Base-by-base conservation (phyloP, 2,329 filamentous ascomycete genomes). In the Dactylellina drechsleri region DNA sequence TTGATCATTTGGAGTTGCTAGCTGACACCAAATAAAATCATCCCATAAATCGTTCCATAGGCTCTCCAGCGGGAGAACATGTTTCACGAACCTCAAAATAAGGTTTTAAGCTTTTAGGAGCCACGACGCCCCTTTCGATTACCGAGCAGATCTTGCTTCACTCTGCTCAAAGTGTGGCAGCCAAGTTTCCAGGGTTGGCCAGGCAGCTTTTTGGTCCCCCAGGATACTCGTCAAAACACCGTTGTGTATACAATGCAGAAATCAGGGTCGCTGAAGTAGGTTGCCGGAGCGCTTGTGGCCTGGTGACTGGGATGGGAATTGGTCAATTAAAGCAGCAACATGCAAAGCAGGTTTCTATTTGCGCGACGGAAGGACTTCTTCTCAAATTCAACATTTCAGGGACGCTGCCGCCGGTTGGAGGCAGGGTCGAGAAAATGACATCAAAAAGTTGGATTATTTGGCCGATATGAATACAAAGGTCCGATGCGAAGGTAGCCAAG, bases 101-200 rank as follows among this genome's bases (percentile, higher is more conserved):
- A 75, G 47, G 71, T 75, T 75, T 74, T 68, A 68, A 68, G 59
- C 50, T 60, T 75, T 68, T 54, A 2, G 13, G 20, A 65, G 50
- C 58, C 54, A 50, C n/a, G 5, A 65, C 18, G 60, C 67, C 61
- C 56, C 61, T 16, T 49, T 36, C 31, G 71, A 75, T 75, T 75
- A 65, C 71, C 71, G 71, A 75, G 71, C 12, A 49, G 71, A 75
- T 75, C 71, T 68, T 74, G 70, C 64, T 61, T 74, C 16, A 65
- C 2, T 31, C 36, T 23, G 10, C 28, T 23, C 31, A 20, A 20
- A 26, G 70, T 74, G 70, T 74, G 70, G 57, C 62, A 66, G 62
- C 70, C 70, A 58, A 62, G 40, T 62, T 52, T 18, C 57, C 16
- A 43, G 70, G 70, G 54, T 73, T 28, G 7, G 31, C 20, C 12